Conservation (phyloP, 495 filamentous ascomycete species). For the Cryomyces minteri region DNA sequence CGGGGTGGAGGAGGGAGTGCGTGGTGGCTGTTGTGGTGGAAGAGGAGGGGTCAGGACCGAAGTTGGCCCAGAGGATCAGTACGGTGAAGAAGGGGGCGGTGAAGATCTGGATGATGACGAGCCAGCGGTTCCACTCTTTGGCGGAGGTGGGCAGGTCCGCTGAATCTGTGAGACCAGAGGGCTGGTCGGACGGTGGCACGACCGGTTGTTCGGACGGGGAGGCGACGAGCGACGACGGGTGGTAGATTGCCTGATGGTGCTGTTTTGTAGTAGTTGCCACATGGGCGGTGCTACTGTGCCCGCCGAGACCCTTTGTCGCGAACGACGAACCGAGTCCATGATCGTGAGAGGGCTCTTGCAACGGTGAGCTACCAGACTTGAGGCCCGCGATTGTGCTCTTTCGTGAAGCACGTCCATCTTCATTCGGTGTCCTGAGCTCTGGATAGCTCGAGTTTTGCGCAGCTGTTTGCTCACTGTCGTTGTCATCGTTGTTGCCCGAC, state of each 20-base stretch:
- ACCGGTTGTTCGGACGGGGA: background rate
- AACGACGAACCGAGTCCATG: background rate
- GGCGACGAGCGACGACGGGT: background rate
- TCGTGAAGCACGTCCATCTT: background rate
- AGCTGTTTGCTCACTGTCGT: slow-evolving; percentile 8
- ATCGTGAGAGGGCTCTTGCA: background rate
- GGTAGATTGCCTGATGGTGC: slow-evolving; percentile 12
- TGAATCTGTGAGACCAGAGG: slow-evolving; percentile 1
- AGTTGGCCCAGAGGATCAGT: slow-evolving; percentile 57
- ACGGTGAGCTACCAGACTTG: background rate
- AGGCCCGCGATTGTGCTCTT: background rate
- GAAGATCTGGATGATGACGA: slow-evolving; percentile 68
- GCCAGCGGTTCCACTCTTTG: slow-evolving; percentile 76
- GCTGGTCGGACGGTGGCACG: slow-evolving; percentile 8
- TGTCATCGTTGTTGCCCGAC: slow-evolving; percentile 32
- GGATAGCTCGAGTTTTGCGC: background rate
- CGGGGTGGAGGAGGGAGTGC: slow-evolving; percentile 36
- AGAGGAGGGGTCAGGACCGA: slow-evolving; percentile 23
- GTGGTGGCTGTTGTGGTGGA: slow-evolving; percentile 12
- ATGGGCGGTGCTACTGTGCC: background rate
- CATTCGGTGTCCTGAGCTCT: background rate
- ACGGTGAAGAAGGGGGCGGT: slow-evolving; percentile 73
- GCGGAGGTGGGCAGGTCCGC: background rate
- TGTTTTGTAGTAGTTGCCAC: slow-evolving; percentile 9
- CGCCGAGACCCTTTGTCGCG: background rate